Conservation (phyloP, 1,284 basidiomycete genomes). For the Cryptococcus jaspeensis region DNA sequence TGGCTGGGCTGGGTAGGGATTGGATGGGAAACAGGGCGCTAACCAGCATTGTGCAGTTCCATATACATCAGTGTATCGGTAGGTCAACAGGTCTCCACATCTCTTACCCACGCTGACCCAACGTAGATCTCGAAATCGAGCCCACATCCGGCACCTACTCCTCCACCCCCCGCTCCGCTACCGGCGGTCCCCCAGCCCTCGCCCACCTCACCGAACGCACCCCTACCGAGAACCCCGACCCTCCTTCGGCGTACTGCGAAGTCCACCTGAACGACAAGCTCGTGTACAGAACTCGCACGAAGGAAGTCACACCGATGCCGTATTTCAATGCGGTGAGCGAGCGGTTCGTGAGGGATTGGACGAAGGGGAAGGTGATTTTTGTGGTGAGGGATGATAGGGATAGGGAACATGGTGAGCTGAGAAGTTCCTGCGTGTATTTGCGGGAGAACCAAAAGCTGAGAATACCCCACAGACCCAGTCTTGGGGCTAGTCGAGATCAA, state of each 20-base stretch:
- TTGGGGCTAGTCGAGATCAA: slow-evolving; percentile 40
- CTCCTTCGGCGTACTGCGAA: slow-evolving; percentile 51
- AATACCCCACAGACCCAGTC: slow-evolving; percentile 37
- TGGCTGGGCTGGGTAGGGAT: not conserved
- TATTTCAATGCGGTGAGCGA: slow-evolving; percentile 56
- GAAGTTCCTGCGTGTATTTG: not conserved
- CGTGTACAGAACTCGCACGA: slow-evolving; percentile 52
- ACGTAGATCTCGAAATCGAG: slow-evolving; percentile 43
- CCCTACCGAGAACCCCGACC: slow-evolving; percentile 43
- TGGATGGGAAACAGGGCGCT: not conserved
- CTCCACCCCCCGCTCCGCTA: slow-evolving; percentile 28
- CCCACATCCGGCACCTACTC: slow-evolving; percentile 41
- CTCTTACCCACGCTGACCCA: not conserved
- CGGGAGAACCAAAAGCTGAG: slow-evolving; percentile 1
- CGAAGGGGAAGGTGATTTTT: slow-evolving; percentile 49
- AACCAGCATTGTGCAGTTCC: slow-evolving; percentile 27
- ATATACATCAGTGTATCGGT: slow-evolving; percentile 48
- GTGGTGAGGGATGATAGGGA: slow-evolving; percentile 52
- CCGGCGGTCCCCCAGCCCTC: slow-evolving; percentile 44
- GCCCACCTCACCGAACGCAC: slow-evolving; percentile 42
- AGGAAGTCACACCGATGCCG: slow-evolving; percentile 50
- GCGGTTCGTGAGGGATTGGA: slow-evolving; percentile 54
- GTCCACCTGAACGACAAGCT: slow-evolving; percentile 54
- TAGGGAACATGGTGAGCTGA: slow-evolving; percentile 45
- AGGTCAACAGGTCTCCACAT: slow-evolving; percentile 10